Conservation (phyloP, 108 stramenopile species). For the Ochromonas danica region DNA sequence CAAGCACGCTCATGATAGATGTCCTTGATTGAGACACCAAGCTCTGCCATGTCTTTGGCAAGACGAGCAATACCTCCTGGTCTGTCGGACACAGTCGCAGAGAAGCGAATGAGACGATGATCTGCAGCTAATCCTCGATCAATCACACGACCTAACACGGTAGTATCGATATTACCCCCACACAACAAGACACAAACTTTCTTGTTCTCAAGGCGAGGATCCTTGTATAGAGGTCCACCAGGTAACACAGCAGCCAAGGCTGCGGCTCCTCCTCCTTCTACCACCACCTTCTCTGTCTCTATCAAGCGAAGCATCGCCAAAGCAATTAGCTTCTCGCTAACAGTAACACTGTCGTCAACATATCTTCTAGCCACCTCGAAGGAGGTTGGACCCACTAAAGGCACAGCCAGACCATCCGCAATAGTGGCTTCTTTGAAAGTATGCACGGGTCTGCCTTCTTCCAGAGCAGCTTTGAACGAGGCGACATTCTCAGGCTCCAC, state of each 20-base stretch:
- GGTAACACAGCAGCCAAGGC: conserved; percentile 86
- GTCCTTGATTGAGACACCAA: conserved; percentile 60
- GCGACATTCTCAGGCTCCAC: conserved; percentile 88
- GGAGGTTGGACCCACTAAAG: conserved; percentile 80
- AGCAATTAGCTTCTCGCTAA: conserved; percentile 77
- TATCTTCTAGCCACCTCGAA: conserved; percentile 64
- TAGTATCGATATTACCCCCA: conserved; percentile 95
- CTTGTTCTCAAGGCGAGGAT: conserved; percentile 77
- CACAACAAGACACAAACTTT: conserved; percentile 90
- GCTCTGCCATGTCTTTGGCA: conserved; percentile 47
- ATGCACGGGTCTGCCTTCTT: conserved; percentile 70
- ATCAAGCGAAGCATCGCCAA: conserved; percentile 84
- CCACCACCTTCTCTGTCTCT: conserved; percentile 91
- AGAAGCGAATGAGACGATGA: conserved; percentile 77
- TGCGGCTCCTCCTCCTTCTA: conserved; percentile 82
- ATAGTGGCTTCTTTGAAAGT: conserved; percentile 65
- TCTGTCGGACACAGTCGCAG: conserved; percentile 86
- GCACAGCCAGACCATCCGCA: conserved; percentile 93
- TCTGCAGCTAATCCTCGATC: conserved; percentile 93
- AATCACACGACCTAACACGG: conserved; percentile 80
- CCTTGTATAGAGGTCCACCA: conserved; percentile 74
- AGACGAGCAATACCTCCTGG: conserved; percentile 83
- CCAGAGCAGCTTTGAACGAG: conserved; percentile 80
- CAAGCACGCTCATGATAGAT: conserved; percentile 97
- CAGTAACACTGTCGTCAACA: conserved; percentile 31